Evolutionary conservation across 306 rosid species (phyloP), one percentile per base, ranked within the genome.

Genomic region (Cicer judaicum): DNA sequence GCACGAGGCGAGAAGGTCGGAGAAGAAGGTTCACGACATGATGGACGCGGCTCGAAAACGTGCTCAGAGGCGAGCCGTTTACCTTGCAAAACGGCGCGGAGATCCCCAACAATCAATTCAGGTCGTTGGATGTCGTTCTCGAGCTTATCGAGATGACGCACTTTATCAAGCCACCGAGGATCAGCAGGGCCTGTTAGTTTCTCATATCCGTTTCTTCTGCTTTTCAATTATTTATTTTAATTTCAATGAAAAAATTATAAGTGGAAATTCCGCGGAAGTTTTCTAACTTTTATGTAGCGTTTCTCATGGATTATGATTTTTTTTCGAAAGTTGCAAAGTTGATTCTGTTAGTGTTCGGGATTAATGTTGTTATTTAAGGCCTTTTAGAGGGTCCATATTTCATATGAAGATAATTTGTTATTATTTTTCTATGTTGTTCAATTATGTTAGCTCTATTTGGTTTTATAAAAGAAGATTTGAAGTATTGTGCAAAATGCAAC

Each of bases 11-110:
- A 73, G 97, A 80, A 78, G 93, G 77, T 94, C 99, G 83, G 99
- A 94, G 96, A 85, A 84, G 93, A 94, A 91, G 84, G 98, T 94
- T 55, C 97, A 94, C 72, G 98, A 91, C 84, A 84, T 94, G 97
- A 94, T 94, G 98, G 98, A 94, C 91, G 96, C 96, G 0, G 98
- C 98, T 78, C 94, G 98, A 9, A 91, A 91, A 76, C 88, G 98
- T 82, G 98, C 98, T 18, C 98, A 94, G 60, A 70, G 98, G 34
- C 90, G 98, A 34, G 98, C 98, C 49, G 85, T 94, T 29, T 94
- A 88, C 75, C 87, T 94, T 7, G 97, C 99, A 46, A 94, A 88
- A 73, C 85, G 99, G 49, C 96, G 99, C 15, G 99, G 99, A 46
- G 97, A 94, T 88, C 97, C 99, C 50, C 97, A 88, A 65, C 96